Evolutionary conservation across 2,329 filamentous ascomycete genomes (phyloP), one percentile per base, ranked within the genome.

Genomic region (Beauveria asiatica): DNA sequence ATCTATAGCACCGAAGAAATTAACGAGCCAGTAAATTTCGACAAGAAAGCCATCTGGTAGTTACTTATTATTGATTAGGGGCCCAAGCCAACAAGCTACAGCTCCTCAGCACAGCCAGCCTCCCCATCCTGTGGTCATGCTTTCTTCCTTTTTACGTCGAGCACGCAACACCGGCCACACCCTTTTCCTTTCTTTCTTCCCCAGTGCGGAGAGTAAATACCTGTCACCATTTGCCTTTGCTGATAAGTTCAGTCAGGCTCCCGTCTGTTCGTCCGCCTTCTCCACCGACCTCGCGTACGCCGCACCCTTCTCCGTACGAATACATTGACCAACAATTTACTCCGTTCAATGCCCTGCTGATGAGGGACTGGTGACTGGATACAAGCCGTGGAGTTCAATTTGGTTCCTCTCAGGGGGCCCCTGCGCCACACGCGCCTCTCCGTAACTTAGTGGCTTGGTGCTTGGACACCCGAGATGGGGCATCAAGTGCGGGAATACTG

Each of bases 271-370:
- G 56, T 59, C 56, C 56, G 23, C 39, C 25, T 52, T 44, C 56
- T 27, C 56, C 56, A 59, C 56, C 39, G 5, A 33, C 37, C 46
- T 42, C 16, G 45, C 33, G 33, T 37, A 16, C 33, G 33, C 33
- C 33, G 33, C 33, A 37, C 33, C 5, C 33, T 37, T 37, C 13
- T 37, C 33, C 33, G 5, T 37, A 30, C 55, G 33, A 30, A 37
- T 16, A 59, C 25, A 52, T 41, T 52, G 56, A 45, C 56, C 48
- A 59, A 59, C 56, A 59, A 59, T 52, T 92, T 84, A 72, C 94
- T 90, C 83, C 94, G 97, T 65, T 93, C 93, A 42, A 99, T 86
- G 83, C 94, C 94, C 76, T 99, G 94, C 70, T 94, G 33, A 41
- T 21, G 39, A 50, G 46, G 21, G 44, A 39, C 30, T 37, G 27